Evolutionary conservation across 495 filamentous ascomycete genomes (phyloP), one percentile per base, ranked within the genome.

Genomic region (Neurospora cerealis): DNA sequence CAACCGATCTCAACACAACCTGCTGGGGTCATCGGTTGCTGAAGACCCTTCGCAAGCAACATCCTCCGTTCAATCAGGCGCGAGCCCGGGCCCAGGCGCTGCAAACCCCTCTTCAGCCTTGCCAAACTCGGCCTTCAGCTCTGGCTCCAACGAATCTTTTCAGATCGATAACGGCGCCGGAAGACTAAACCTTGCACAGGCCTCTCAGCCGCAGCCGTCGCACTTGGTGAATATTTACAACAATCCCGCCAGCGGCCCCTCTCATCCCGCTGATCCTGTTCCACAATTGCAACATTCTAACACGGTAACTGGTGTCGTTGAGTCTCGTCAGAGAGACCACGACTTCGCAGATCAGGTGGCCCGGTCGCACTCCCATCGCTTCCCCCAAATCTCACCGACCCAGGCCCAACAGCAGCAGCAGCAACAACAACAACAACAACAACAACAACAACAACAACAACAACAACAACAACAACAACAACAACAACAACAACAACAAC

Each of bases 1-100:
- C 81, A 85, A 85, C 78, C 83, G 82, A 76, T 85, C 84, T 81
- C 84, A 86, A 78, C 84, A 85, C 77, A 85, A 84, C 72, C 78
- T 86, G 70, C 81, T 83, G 73, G 84, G 83, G 81, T 75, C 81
- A 71, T 77, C 78, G 73, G 75, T 69, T 41, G 75, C 78, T 54
- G 78, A 81, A 39, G 79, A 78, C 74, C 71, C 44, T 73, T 75
- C 54, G 54, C 54, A 66, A 34, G 69, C 74, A 70, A n/a, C 75
- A 70, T 69, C 70, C 75, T 70, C 78, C 69, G 54, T 74, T 73
- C 44, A 78, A 77, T 72, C 77, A 77, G 71, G 76, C 76, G 75
- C 78, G 78, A 81, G 73, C 71, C 71, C 48, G 73, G 72, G 75
- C 73, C 78, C 75, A 74, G 81, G 79, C 74, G 79, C 80, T 81